phyloP scores from a whole-genome alignment of 2,329 filamentous ascomycete genomes.

The Periglandula ipomoeae region DNA sequence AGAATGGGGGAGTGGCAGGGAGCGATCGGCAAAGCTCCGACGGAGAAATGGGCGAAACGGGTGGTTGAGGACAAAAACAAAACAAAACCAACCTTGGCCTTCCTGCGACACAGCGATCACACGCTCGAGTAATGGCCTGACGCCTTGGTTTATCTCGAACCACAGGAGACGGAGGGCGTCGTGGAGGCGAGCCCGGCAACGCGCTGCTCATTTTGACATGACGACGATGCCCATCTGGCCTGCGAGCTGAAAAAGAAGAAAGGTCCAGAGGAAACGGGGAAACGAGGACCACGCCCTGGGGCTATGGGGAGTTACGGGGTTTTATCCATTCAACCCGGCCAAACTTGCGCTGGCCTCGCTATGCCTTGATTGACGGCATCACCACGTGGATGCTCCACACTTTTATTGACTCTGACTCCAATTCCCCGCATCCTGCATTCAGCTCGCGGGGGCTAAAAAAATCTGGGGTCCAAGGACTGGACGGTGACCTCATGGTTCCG shows the following conservation, averaged over 20 bases:
- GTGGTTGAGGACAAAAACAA: background rate
- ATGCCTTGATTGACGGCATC: background rate
- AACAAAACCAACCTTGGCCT: slow-evolving; percentile 21
- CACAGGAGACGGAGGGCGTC: slow-evolving; percentile 9
- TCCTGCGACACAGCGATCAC: slow-evolving; percentile 27
- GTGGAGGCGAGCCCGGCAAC: slow-evolving; percentile 11
- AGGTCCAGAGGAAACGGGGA: background rate
- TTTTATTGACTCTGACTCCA: slow-evolving; percentile 2
- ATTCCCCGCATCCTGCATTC: slow-evolving; percentile 7
- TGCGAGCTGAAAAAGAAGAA: background rate
- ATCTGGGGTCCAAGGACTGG: background rate
- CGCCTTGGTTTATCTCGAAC: slow-evolving; percentile 11
- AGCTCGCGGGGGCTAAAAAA: slow-evolving; percentile 2
- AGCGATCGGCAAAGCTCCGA: slow-evolving; percentile 9
- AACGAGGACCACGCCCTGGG: background rate
- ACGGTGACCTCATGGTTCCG: background rate
- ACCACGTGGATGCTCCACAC: slow-evolving; percentile 8
- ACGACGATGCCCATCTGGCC: background rate
- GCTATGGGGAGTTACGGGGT: slow-evolving; percentile 3
- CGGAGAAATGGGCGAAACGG: background rate
- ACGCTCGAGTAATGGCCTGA: slow-evolving; percentile 19
- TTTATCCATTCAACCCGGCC: slow-evolving; percentile 5
- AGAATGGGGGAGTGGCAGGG: background rate
- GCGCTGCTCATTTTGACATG: slow-evolving; percentile 9
- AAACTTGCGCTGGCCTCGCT: background rate